A percentile compares a stretch with the other conserved stretches of the same genome.
These are phyloP conservation scores for Fusarium sp. DNA, from an alignment of 2,329 filamentous ascomycete species.

Conservation along the genomic window DNA sequence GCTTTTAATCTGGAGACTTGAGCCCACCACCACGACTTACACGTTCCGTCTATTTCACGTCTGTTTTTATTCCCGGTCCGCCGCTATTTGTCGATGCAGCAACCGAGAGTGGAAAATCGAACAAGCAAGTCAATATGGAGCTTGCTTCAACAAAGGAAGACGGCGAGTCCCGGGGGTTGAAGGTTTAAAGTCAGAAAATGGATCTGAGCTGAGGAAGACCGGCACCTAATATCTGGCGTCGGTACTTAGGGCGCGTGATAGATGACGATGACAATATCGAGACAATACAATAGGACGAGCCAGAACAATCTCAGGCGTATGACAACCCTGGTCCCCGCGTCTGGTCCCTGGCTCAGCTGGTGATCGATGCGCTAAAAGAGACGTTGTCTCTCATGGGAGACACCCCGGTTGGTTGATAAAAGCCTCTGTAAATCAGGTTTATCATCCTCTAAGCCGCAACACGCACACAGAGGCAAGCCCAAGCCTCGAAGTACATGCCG, in stretches of 20 bases:
- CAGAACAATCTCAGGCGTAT: conserved; percentile 9
- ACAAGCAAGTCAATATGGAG: conserved; percentile 20
- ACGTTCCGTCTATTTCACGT: conserved; percentile 5
- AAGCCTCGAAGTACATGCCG: conserved; percentile 17
- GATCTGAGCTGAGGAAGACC: not conserved
- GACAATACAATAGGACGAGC: conserved; percentile 26
- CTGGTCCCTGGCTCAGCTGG: conserved; percentile 25
- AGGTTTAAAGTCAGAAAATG: not conserved
- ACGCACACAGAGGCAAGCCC: not conserved
- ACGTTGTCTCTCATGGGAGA: conserved; percentile 8
- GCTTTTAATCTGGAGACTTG: conserved; percentile 30
- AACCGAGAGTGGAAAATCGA: conserved; percentile 35
- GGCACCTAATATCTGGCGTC: not conserved
- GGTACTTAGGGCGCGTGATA: conserved; percentile 34
- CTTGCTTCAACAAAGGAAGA: conserved; percentile 9
- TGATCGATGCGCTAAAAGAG: conserved; percentile 21
- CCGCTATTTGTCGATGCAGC: conserved; percentile 42
- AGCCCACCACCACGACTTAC: conserved; percentile 41
- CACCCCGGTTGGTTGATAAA: conserved; percentile 28
- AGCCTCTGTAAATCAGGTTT: conserved; percentile 19
- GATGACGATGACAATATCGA: conserved; percentile 39
- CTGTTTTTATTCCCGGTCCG: conserved; percentile 17
- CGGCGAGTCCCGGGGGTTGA: conserved; percentile 11
- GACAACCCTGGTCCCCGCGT: conserved; percentile 8
- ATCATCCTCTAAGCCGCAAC: conserved; percentile 16